A percentile compares a stretch with the other conserved stretches of the same genome.
These are phyloP conservation scores for Cladosporium oxysporum DNA, from an alignment of 2,329 filamentous ascomycete species.

Conservation along the genomic window DNA sequence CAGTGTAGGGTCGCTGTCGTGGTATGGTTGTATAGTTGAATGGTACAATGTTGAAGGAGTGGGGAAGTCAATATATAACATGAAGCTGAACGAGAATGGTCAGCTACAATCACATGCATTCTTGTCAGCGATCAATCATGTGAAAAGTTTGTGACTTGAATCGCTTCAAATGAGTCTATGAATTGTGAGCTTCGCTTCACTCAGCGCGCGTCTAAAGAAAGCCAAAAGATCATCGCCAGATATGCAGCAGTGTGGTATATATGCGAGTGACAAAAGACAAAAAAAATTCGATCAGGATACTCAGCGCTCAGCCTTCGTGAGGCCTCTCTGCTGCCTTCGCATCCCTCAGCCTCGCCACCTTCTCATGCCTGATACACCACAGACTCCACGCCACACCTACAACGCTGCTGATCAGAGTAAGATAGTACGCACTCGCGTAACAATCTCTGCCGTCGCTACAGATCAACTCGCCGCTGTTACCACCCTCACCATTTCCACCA, in stretches of 20 bases:
- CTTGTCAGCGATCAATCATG: not conserved
- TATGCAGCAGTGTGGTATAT: conserved; percentile 6
- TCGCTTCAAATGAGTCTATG: not conserved
- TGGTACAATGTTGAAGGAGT: not conserved
- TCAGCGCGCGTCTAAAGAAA: not conserved
- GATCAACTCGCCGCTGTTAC: conserved; percentile 54
- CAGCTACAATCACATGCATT: not conserved
- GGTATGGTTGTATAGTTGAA: not conserved
- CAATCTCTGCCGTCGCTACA: conserved; percentile 79
- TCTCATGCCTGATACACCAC: conserved; percentile 59
- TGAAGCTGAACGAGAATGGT: not conserved
- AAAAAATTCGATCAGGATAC: not conserved
- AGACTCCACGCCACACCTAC: conserved; percentile 69
- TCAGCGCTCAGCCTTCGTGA: conserved; percentile 11
- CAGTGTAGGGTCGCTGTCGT: not conserved
- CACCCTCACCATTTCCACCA: conserved; percentile 50
- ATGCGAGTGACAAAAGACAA: not conserved
- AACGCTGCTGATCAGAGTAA: conserved; percentile 72
- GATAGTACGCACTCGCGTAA: conserved; percentile 77
- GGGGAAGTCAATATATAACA: not conserved
- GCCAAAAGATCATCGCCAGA: not conserved
- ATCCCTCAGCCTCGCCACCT: conserved; percentile 13
- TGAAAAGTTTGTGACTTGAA: not conserved
- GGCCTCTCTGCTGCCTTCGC: not conserved
- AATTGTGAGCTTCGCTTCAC: not conserved